Conservation (phyloP, 2,329 filamentous ascomycete genomes). For the Colletotrichum cuscutae region DNA sequence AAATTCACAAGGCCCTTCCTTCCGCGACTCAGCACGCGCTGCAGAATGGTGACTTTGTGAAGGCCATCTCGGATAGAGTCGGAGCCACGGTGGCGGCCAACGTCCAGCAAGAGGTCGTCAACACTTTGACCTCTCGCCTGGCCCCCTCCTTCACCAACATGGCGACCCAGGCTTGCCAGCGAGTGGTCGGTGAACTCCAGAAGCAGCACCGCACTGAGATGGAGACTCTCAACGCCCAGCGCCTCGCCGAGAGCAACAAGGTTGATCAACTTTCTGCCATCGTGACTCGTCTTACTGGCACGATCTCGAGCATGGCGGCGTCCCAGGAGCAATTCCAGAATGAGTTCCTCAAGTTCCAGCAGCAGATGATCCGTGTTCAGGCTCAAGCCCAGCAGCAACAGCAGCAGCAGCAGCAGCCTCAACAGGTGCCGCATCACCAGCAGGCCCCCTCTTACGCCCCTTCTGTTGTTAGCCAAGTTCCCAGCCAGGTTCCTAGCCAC, state of each 20-base stretch:
- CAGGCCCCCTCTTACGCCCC: conserved; percentile 26
- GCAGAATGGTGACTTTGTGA: conserved; percentile 78
- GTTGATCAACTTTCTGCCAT: conserved; percentile 78
- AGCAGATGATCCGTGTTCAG: conserved; percentile 57
- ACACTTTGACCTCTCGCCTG: conserved; percentile 71
- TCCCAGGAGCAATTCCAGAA: conserved; percentile 76
- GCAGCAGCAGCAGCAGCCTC: conserved; percentile 26
- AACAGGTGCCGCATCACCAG: conserved; percentile 29
- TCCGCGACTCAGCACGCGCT: conserved; percentile 73
- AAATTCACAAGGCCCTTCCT: conserved; percentile 78
- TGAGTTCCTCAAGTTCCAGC: conserved; percentile 68
- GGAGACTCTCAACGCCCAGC: conserved; percentile 61
- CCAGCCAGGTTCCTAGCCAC: conserved; percentile 23
- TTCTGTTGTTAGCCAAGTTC: conserved; percentile 30
- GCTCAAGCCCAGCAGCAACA: conserved; percentile 40
- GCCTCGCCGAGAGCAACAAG: conserved; percentile 66
- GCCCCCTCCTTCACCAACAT: conserved; percentile 73
- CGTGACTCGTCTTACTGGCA: conserved; percentile 74
- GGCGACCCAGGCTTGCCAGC: conserved; percentile 73
- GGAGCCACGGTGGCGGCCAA: conserved; percentile 72
- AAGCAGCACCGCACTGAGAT: conserved; percentile 65
- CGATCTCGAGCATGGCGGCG: conserved; percentile 75
- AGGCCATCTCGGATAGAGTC: conserved; percentile 78
- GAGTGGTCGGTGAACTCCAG: conserved; percentile 75
- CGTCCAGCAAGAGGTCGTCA: conserved; percentile 76